Conservation (phyloP, 2,329 filamentous ascomycete genomes). For the Alternaria dauci region DNA sequence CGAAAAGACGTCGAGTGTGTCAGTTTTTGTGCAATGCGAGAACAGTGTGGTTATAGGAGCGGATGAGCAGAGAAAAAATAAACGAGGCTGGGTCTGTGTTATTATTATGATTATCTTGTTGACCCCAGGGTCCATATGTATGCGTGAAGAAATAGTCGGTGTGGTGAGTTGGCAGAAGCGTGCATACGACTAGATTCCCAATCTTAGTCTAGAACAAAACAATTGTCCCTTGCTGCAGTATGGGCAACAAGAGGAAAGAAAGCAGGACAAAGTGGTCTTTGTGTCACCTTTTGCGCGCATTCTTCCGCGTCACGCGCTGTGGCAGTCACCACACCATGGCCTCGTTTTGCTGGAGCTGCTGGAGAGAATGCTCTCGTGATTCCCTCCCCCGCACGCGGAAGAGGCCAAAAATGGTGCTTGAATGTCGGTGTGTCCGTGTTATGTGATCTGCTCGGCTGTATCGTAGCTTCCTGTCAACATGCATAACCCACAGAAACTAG, state of each 20-base stretch:
- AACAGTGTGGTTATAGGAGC: neutral
- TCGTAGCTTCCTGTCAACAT: neutral
- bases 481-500: conserved; percentile 1
- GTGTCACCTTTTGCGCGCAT: neutral
- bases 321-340: neutral
- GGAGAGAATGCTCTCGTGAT: neutral
- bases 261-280: conserved; percentile 1
- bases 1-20: neutral
- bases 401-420: neutral
- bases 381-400: neutral
- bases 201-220: conserved; percentile 1
- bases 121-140: neutral
- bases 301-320: neutral
- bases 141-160: conserved; percentile 2
- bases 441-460: conserved; percentile 6
- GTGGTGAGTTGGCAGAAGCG: conserved; percentile 5
- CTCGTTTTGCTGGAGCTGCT: neutral
- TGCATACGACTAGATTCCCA: neutral
- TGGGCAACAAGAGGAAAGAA: neutral
- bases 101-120: neutral
- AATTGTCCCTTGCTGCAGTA: neutral
- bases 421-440: conserved; percentile 8
- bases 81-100: neutral
- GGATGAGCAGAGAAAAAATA: neutral
- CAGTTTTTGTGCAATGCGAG: neutral